These are phyloP conservation scores for Domatiomyces catenatus DNA, from an alignment of 2,329 filamentous ascomycete genomes.

Conservation along the genomic window DNA sequence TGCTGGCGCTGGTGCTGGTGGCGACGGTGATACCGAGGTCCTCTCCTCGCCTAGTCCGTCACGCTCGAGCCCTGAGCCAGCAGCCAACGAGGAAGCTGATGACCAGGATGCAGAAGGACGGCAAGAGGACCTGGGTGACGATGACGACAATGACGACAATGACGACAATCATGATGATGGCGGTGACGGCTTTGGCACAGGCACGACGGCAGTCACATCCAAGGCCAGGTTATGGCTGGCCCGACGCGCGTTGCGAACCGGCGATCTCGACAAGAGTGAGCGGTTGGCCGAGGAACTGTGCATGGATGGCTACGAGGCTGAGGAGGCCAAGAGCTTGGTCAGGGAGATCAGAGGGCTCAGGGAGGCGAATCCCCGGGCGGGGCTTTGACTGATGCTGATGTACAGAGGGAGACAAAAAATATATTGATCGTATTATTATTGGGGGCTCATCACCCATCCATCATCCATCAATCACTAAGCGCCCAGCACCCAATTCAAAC, in stretches of 20 bases:
- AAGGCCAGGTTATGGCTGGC: slow-evolving; percentile 92
- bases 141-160: slow-evolving; percentile 23
- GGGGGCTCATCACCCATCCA: too few relatives aligned
- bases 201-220: slow-evolving; percentile 80
- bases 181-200: slow-evolving; percentile 45
- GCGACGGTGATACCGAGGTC: slow-evolving; percentile 23
- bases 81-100: not conserved
- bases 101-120: not conserved
- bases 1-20: slow-evolving; percentile 23
- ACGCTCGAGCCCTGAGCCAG: not conserved
- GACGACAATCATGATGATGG: slow-evolving; percentile 25
- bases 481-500: too few relatives aligned
- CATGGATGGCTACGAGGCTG: slow-evolving; percentile 89
- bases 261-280: slow-evolving; percentile 61
- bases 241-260: slow-evolving; percentile 57
- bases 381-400: not conserved
- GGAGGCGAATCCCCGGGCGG: slow-evolving; percentile 28
- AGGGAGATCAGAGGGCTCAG: slow-evolving; percentile 68
- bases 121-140: slow-evolving; percentile 14
- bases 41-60: slow-evolving; percentile 8
- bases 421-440: too few relatives aligned
- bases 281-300: slow-evolving; percentile 79
- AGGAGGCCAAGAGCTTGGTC: slow-evolving; percentile 88
- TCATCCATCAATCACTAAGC: too few relatives aligned
- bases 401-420: not conserved